Percentiles rank a stretch among this genome's conserved stretches.
phyloP scores from a whole-genome alignment of 805 yeast genomes.

The Nakazawaea molendinolei region DNA sequence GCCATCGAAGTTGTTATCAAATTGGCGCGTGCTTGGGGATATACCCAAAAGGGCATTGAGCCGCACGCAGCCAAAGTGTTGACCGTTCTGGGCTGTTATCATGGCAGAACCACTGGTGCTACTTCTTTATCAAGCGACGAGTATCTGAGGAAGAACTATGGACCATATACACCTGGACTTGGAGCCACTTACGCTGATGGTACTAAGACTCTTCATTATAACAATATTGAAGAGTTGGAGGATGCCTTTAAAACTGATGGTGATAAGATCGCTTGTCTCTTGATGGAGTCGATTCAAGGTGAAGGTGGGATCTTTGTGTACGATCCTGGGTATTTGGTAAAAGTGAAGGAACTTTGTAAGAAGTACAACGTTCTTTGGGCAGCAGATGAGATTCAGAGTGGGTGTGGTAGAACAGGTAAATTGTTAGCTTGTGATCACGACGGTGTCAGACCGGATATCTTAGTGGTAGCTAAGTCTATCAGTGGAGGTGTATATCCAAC shows the following conservation, averaged over 20 bases:
- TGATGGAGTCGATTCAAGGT: slow-evolving; percentile 33
- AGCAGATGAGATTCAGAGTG: slow-evolving; percentile 32
- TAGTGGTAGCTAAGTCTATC: slow-evolving; percentile 22
- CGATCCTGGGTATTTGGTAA: slow-evolving; percentile 24
- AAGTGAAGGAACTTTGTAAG: slow-evolving; percentile 26
- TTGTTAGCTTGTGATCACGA: slow-evolving; percentile 29
- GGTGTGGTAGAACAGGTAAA: slow-evolving; percentile 30
- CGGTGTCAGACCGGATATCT: slow-evolving; percentile 20
- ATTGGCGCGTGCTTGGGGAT: slow-evolving; percentile 26
- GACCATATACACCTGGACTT: slow-evolving; percentile 23
- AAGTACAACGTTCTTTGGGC: slow-evolving; percentile 25
- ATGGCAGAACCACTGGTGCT: slow-evolving; percentile 33
- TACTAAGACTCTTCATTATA: slow-evolving; percentile 20
- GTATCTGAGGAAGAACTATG: slow-evolving; percentile 27
- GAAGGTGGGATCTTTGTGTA: slow-evolving; percentile 33
- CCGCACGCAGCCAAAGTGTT: slow-evolving; percentile 22
- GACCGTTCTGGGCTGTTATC: slow-evolving; percentile 29
- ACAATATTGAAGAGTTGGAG: slow-evolving; percentile 22
- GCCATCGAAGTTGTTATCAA: slow-evolving; percentile 32
- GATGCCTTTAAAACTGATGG: slow-evolving; percentile 22
- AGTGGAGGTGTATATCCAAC: slow-evolving; percentile 24
- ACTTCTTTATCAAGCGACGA: slow-evolving; percentile 30
- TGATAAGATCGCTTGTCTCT: slow-evolving; percentile 27
- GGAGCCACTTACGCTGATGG: slow-evolving; percentile 24
- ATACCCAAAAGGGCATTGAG: slow-evolving; percentile 23